Evolutionary conservation across 345 rosid genomes (phyloP), one percentile per base, ranked within the genome.

Genomic region (Moringa oleifera): DNA sequence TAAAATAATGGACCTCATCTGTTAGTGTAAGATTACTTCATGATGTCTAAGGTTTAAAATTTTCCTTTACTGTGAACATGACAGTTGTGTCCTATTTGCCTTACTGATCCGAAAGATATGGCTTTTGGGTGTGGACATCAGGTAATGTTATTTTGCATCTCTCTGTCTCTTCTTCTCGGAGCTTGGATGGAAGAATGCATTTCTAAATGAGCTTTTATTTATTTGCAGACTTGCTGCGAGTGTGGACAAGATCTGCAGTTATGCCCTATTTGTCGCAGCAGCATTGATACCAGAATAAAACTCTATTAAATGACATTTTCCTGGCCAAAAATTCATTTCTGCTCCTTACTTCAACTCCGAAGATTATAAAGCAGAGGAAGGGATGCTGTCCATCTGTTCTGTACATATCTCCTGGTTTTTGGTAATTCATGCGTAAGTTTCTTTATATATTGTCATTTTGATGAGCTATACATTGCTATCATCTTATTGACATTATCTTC

Each of bases 61-160:
- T 63, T 4, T 63, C 23, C 31, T 51, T 58, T 68, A 15, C 45
- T 49, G 53, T 33, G 46, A 7, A 51, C 62, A 41, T 53, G 55
- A 23, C 78, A 87, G 93, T 70, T 72, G 61, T 87, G 93, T 58
- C 88, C 86, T 36, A 79, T 87, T 64, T 87, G 93, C 72, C 74
- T 87, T 25, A 70, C 78, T 31, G 74, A 82, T 67, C 75, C 47
- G 6, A 87, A 84, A 68, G 79, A 87, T 66, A 84, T 87, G 93
- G 93, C 93, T 62, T 87, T 87, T 20, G 86, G 88, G 23, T 87
- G 93, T 33, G 93, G 93, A 28, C 93, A 87, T 75, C 93, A 87
- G 93, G 93, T 87, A 79, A 68, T 23, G 24, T 60, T 7, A 16
- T 24, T 69, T 9, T 41, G 47, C 47, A 41, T 11, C 12, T 41